phyloP scores from a whole-genome alignment of 805 yeast genomes.

The Teunomyces tritomae region DNA sequence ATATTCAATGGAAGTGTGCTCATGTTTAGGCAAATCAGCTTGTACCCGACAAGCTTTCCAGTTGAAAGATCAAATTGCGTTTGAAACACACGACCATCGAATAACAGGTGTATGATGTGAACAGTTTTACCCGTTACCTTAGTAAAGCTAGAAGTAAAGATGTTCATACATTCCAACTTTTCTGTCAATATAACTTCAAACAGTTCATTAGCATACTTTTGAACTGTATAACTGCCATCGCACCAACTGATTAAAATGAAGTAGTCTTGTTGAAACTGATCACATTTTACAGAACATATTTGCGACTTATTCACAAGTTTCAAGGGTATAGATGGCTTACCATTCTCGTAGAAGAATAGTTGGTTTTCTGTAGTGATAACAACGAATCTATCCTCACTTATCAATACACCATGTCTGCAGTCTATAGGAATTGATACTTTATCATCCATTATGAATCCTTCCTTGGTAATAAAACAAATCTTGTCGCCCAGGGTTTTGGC shows the following conservation, averaged over 20 bases:
- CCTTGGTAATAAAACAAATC: background rate
- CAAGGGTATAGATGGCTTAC: background rate
- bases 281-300: background rate
- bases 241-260: background rate
- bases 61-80: background rate
- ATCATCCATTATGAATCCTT: background rate
- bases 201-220: background rate
- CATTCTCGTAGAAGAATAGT: background rate
- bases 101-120: conserved; percentile 6
- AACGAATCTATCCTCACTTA: background rate
- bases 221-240: background rate
- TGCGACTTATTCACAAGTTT: background rate
- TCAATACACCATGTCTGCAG: background rate
- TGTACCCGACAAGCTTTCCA: background rate
- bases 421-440: background rate
- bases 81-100: conserved; percentile 5
- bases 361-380: background rate
- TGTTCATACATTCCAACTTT: background rate
- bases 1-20: conserved; percentile 4
- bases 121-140: background rate
- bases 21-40: background rate
- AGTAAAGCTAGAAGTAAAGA: background rate
- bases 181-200: background rate
- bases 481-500: background rate
- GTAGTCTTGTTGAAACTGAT: background rate